Conservation (phyloP, 495 filamentous ascomycete genomes). For the Tuber brumale region DNA sequence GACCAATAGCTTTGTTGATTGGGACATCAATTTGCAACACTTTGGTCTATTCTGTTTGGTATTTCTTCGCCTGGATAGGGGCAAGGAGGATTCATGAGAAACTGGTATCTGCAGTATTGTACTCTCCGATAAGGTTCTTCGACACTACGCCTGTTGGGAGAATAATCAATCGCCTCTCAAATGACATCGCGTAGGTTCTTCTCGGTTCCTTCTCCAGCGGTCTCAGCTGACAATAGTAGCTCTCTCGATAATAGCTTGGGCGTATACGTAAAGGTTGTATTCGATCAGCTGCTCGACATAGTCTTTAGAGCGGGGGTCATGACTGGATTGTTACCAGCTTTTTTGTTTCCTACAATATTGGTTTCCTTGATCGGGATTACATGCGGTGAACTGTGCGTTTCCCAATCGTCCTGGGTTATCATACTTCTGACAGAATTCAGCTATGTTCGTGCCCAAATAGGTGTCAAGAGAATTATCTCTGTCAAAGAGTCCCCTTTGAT, state of each 20-base stretch:
- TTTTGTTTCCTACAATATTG: slow-evolving; percentile 43
- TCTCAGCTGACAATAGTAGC: slow-evolving; percentile 21
- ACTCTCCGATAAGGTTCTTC: slow-evolving; percentile 49
- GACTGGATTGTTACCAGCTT: slow-evolving; percentile 45
- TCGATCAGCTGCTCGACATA: slow-evolving; percentile 34
- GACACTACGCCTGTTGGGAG: slow-evolving; percentile 50
- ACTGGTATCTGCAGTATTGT: slow-evolving; percentile 47
- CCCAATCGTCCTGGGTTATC: not conserved
- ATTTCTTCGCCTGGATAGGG: slow-evolving; percentile 47
- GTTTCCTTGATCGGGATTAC: slow-evolving; percentile 43
- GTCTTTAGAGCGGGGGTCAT: slow-evolving; percentile 43
- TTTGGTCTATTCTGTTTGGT: slow-evolving; percentile 42
- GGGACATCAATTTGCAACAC: slow-evolving; percentile 39
- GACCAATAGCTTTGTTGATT: slow-evolving; percentile 43
- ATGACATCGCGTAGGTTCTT: slow-evolving; percentile 44
- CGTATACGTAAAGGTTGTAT: slow-evolving; percentile 22
- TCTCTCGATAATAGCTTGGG: slow-evolving; percentile 29
- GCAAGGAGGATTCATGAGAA: slow-evolving; percentile 47
- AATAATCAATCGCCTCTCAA: slow-evolving; percentile 51
- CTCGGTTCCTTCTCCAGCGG: slow-evolving; percentile 44
- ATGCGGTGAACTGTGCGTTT: slow-evolving; percentile 42
- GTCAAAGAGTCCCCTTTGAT: slow-evolving; percentile 45
- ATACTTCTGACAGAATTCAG: not conserved
- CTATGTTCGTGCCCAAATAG: slow-evolving; percentile 43
- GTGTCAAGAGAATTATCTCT: slow-evolving; percentile 44